Evolutionary conservation across 1,139 yeast genomes (phyloP), one percentile per base, ranked within the genome.

Genomic region (Geotrichum histeridarum): DNA sequence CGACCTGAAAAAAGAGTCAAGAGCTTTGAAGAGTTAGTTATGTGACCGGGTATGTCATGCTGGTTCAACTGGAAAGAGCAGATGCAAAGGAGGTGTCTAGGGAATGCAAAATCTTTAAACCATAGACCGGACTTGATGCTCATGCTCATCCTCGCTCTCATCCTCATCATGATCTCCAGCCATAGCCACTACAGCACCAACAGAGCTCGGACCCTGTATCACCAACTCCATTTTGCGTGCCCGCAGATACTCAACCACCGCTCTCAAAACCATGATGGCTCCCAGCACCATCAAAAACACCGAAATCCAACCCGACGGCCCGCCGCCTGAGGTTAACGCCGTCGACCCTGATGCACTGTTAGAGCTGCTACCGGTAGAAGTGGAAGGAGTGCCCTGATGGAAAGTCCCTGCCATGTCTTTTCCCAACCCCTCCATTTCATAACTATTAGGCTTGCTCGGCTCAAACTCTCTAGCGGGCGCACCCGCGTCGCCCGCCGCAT

Each of bases 201-300:
- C 30, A 8, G 41, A 33, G 35, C 49, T 45, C 5, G 49, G 43
- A 33, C 55, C 44, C 17, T 42, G 70, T 36, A 88, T 84, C 22
- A 74, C 77, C 58, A 69, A 73, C 67, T 91, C 97, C 80, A 84
- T 82, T 63, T 80, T 80, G 65, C 86, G 82, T n/a, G 93, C 95
- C 60, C 82, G 76, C 61, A 78, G 76, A 67, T 83, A 93, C 67
- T 87, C 95, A 52, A 78, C 73, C 22, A 86, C 62, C 8, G 96
- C 82, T 66, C 85, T 87, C 27, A 82, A 57, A 14, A 86, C 72
- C 27, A 91, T 75, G 55, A 85, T 76, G 4, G 79, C 67, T 0
- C 98, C 99, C 54, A 86, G 74, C 1, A 82, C 77, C 61, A 87
- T 80, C 43, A 86, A 72, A 1, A 79, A 78, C 59, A 80, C 79